Base-by-base conservation (phyloP, 2,329 filamentous ascomycete species). In the Aspergillus nomiae region DNA sequence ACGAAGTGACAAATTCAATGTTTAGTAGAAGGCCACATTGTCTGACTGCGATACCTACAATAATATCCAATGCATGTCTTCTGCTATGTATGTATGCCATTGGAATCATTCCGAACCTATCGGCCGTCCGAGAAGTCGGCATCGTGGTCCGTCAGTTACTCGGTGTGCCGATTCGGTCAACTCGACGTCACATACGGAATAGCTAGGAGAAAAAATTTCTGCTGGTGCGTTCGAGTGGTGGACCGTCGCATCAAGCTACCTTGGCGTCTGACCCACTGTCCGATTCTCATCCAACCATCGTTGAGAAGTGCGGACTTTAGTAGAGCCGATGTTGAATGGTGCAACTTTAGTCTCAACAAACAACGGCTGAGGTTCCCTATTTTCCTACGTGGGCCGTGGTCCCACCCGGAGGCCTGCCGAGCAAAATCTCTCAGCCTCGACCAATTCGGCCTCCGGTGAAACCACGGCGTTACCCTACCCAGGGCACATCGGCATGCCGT, bases 361-460 rank as follows among this genome's bases (percentile, higher is more conserved):
- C 28, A 34, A 38, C 32, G 32, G 51, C 51, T 55, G 32, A 55
- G 21, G 4, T 38, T 55, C 6, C 32, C 32, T 43, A 12, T 45
- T 41, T 19, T 36, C 32, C 48, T 26, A 12, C 14, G 34, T 36
- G 14, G 14, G 10, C 14, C 24, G 36, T n/a, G 55, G 38, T 56
- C 53, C 56, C 21, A 43, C 32, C 56, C 62, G 62, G 62, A 61
- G 54, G 41, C 61, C 61, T 50, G 45, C 62, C 62, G 62, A 43
- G 28, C 11, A 57, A 34, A 41, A 26, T 50, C 48, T 21, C 30
- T 36, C 58, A 38, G 34, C 26, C 26, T 55, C 46, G 58, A 60
- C 59, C 34, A 41, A 51, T 64, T 61, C 59, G 59, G 62, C 26
- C 43, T 58, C 58, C 62, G 62, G 62, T 64, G 62, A 64, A 56